These are phyloP conservation scores for Corymbia calophylla DNA, from an alignment of 441 rosid species.

Conservation along the genomic window DNA sequence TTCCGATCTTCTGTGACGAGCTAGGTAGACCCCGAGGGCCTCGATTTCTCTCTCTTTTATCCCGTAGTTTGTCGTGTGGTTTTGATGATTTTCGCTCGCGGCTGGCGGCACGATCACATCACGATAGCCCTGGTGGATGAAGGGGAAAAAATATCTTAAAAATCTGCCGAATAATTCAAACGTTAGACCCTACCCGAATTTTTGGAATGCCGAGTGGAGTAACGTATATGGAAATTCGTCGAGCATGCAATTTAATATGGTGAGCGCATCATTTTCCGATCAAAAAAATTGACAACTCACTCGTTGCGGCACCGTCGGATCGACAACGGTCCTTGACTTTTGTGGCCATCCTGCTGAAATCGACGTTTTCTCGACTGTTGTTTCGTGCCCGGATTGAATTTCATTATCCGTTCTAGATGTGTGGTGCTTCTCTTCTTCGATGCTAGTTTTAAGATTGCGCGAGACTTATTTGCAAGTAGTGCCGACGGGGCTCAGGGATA, in stretches of 20 bases:
- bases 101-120: neutral
- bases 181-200: neutral
- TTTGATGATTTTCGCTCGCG: neutral
- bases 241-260: neutral
- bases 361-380: neutral
- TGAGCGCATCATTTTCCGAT: neutral
- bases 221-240: neutral
- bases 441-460: neutral
- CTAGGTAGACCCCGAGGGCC: no score
- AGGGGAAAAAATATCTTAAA: neutral
- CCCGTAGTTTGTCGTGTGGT: neutral
- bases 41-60: neutral
- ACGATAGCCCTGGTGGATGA: neutral
- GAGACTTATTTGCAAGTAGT: neutral
- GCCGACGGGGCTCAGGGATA: neutral
- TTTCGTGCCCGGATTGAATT: neutral
- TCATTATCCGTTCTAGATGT: neutral
- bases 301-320: fast-evolving
- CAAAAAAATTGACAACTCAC: neutral
- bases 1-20: neutral
- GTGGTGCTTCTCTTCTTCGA: neutral
- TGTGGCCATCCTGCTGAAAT: neutral
- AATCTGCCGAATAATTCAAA: neutral
- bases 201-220: neutral
- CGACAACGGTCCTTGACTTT: neutral